Evolutionary conservation across 768 basidiomycete genomes (phyloP).

Genomic region (Saitozyma sp.): DNA sequence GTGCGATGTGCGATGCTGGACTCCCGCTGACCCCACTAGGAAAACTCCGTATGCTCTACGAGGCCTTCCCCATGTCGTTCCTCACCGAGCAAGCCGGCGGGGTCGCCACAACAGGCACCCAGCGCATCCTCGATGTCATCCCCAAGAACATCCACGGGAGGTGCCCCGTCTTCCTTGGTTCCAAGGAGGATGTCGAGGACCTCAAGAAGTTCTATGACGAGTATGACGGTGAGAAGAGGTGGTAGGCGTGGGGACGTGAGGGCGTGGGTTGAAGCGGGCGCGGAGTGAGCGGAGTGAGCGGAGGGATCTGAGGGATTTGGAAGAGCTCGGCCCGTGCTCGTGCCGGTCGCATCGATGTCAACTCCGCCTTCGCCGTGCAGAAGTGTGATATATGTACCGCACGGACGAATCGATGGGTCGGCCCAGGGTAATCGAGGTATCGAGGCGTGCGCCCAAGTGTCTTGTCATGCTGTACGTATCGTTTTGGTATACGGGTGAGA

Average conservation of each 20-base stretch:
- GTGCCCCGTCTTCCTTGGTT: slow-evolving; percentile 89
- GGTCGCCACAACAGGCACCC: slow-evolving; percentile 90
- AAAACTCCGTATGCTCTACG: slow-evolving; percentile 90
- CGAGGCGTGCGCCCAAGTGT: too few relatives aligned
- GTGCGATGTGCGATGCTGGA: neutral
- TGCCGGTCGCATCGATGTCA: too few relatives aligned
- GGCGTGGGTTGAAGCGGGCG: too few relatives aligned
- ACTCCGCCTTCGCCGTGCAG: too few relatives aligned
- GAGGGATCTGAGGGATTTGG: too few relatives aligned
- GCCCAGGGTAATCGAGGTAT: too few relatives aligned
- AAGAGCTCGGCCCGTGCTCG: too few relatives aligned
- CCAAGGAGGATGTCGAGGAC: slow-evolving; percentile 88
- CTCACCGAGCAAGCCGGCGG: slow-evolving; percentile 97
- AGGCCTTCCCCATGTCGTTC: slow-evolving; percentile 97
- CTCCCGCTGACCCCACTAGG: slow-evolving; percentile 55
- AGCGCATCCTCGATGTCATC: slow-evolving; percentile 86
- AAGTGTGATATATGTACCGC: too few relatives aligned
- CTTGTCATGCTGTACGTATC: too few relatives aligned
- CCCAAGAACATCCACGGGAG: slow-evolving; percentile 87
- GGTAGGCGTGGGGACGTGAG: slow-evolving; percentile 19
- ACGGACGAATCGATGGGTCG: too few relatives aligned
- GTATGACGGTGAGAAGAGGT: slow-evolving; percentile 44
- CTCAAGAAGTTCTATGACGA: slow-evolving; percentile 77
- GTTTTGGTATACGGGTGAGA: too few relatives aligned
- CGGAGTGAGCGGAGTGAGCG: too few relatives aligned